Base-by-base conservation (phyloP, 176 grass and related monocot species). In the Bolboschoenus planiculmis region DNA sequence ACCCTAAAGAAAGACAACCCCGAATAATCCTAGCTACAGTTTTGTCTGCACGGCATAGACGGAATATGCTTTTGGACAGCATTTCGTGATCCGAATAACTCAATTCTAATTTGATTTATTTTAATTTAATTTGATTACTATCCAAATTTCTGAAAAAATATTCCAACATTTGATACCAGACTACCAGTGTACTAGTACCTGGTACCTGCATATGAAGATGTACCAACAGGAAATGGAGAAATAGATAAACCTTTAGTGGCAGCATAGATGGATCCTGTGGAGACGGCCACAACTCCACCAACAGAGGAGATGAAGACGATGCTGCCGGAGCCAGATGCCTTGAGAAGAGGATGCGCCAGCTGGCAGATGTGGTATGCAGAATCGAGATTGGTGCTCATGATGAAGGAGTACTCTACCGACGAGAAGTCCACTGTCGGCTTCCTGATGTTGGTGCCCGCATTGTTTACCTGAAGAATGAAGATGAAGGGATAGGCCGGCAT, bases 381-480 rank as follows among this genome's bases (percentile, higher is more conserved):
- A 18, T 98, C 95, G 44, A 98, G 87, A 78, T 98, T 95, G 26
- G 90, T 93, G n/a, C 33, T 37, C 92, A 95, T 98, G 35, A 95
- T 1, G 40, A 91, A 88, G 3, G 90, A 93, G 79, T 91, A 98
- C 3, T 98, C 92, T 11, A 93, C 87, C 31, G 86, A 60, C 53
- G 72, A 85, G 83, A 56, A 98, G 24, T 95, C 89, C 71, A 80
- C 67, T 10, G 95, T 93, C 21, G 81, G 8, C n/a, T 90, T 93
- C 68, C 48, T 77, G 87, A 84, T 85, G 85, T 95, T 95, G 83
- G 90, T 95, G 18, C 88, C 95, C 15, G 88, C 90, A 85, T 95
- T 98, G 62, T 95, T 98, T 79, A 95, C 81, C 95, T 93, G 51
- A 48, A n/a, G n/a, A n/a, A n/a, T n/a, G n/a, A n/a, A n/a, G n/a